These are phyloP conservation scores for Coffea humblotiana DNA, from an alignment of 305 asterid species.

Conservation along the genomic window DNA sequence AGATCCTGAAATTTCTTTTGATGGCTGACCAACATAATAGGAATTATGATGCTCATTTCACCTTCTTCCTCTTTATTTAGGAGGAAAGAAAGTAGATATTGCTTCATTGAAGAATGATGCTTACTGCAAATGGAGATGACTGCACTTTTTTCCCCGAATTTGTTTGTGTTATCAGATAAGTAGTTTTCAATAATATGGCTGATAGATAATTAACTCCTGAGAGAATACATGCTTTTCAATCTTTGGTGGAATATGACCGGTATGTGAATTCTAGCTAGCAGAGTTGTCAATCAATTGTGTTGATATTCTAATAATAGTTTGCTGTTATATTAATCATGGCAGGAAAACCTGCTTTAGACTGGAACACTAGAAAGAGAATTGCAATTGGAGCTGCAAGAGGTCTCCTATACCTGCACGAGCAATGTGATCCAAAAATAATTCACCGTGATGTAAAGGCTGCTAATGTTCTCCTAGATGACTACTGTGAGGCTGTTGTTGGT, in stretches of 20 bases:
- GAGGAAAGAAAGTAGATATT: not conserved
- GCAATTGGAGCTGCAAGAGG: constrained; percentile 97
- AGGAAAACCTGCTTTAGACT: constrained; percentile 80
- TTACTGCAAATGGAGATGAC: not conserved
- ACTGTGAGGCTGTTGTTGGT: constrained; percentile 81
- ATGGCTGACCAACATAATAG: not conserved
- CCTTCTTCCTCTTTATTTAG: too few species aligned
- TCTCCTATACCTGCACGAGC: constrained; percentile 85
- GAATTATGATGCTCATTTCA: not conserved
- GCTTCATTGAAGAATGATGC: not conserved
- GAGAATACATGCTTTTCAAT: not conserved
- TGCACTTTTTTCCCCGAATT: not conserved
- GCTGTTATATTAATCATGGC: constrained; percentile 12
- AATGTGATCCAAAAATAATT: constrained; percentile 96
- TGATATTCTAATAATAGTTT: not conserved
- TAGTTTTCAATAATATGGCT: not conserved
- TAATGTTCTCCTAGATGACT: constrained; percentile 78
- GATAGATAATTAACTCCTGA: not conserved
- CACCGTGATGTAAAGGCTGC: constrained; percentile 99
- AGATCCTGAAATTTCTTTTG: not conserved
- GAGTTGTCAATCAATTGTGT: not conserved
- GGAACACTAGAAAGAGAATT: constrained; percentile 80
- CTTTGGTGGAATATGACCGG: not conserved
- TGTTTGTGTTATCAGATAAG: not conserved
- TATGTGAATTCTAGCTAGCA: not conserved